phyloP scores from a whole-genome alignment of 1,284 basidiomycete genomes.

The Rhizoctonia solani region DNA sequence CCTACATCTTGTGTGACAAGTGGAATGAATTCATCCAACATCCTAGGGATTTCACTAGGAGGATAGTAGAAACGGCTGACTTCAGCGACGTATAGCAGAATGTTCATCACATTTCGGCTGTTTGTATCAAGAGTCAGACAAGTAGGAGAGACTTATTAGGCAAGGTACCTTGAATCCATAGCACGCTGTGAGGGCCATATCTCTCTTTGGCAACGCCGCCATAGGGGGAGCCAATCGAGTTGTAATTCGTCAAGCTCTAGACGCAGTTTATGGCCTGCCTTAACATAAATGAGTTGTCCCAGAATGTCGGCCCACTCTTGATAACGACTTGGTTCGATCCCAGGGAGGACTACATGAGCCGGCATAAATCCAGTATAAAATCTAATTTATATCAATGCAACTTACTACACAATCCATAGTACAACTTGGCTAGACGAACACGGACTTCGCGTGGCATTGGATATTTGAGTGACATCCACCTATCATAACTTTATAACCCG shows the following conservation, averaged over 20 bases:
- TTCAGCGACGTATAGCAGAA: slow-evolving; percentile 72
- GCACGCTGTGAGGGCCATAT: slow-evolving; percentile 67
- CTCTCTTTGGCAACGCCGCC: slow-evolving; percentile 69
- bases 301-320: slow-evolving; percentile 76
- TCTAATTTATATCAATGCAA: slow-evolving; percentile 3
- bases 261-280: slow-evolving; percentile 63
- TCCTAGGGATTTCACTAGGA: slow-evolving; percentile 65
- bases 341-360: slow-evolving; percentile 60
- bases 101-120: slow-evolving; percentile 45
- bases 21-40: slow-evolving; percentile 74
- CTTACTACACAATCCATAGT: slow-evolving; percentile 70
- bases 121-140: neutral
- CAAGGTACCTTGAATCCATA: slow-evolving; percentile 22
- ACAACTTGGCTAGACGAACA: slow-evolving; percentile 76
- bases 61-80: slow-evolving; percentile 69
- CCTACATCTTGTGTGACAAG: slow-evolving; percentile 65
- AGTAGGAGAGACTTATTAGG: slow-evolving; percentile 24
- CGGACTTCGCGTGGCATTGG: slow-evolving; percentile 74
- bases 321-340: slow-evolving; percentile 70
- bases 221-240: slow-evolving; percentile 75
- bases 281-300: slow-evolving; percentile 67
- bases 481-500: slow-evolving; percentile 43
- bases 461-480: slow-evolving; percentile 83
- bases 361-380: neutral
- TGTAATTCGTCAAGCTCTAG: slow-evolving; percentile 70